These are phyloP conservation scores for Talaromyces sp. DNA, from an alignment of 2,329 filamentous ascomycete genomes.

Conservation along the genomic window DNA sequence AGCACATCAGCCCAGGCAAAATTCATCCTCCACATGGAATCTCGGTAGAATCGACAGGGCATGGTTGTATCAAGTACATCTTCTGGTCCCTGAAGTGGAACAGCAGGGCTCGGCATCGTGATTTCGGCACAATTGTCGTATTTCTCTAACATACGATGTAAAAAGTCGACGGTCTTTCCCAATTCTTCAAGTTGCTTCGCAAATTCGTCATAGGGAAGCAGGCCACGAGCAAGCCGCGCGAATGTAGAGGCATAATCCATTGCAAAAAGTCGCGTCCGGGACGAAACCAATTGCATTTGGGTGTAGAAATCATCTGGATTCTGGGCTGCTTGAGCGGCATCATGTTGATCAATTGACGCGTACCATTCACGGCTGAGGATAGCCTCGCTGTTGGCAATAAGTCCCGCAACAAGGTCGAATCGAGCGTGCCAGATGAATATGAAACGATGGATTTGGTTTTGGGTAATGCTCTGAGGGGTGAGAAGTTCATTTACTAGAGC, in stretches of 20 bases:
- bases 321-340: slow-evolving; percentile 52
- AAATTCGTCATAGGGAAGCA: slow-evolving; percentile 63
- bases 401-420: slow-evolving; percentile 78
- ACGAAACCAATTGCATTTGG: slow-evolving; percentile 63
- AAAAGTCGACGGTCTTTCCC: slow-evolving; percentile 35
- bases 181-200: slow-evolving; percentile 55
- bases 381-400: slow-evolving; percentile 74
- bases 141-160: slow-evolving; percentile 53
- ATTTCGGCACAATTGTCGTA: slow-evolving; percentile 59
- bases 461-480: slow-evolving; percentile 67
- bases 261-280: slow-evolving; percentile 65
- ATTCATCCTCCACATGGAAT: slow-evolving; percentile 68
- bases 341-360: slow-evolving; percentile 57
- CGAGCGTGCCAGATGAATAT: slow-evolving; percentile 85
- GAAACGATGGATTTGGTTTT: slow-evolving; percentile 65
- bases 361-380: slow-evolving; percentile 77
- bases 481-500: slow-evolving; percentile 74
- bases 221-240: slow-evolving; percentile 59
- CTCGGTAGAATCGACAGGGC: slow-evolving; percentile 64
- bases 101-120: slow-evolving; percentile 59
- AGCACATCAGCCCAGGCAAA: slow-evolving; percentile 71
- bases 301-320: slow-evolving; percentile 61
- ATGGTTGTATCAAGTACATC: slow-evolving; percentile 72
- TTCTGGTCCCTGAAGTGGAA: slow-evolving; percentile 49
- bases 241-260: slow-evolving; percentile 77